Evolutionary conservation across 768 basidiomycete species (phyloP).

Genomic region (Mycena floridula): DNA sequence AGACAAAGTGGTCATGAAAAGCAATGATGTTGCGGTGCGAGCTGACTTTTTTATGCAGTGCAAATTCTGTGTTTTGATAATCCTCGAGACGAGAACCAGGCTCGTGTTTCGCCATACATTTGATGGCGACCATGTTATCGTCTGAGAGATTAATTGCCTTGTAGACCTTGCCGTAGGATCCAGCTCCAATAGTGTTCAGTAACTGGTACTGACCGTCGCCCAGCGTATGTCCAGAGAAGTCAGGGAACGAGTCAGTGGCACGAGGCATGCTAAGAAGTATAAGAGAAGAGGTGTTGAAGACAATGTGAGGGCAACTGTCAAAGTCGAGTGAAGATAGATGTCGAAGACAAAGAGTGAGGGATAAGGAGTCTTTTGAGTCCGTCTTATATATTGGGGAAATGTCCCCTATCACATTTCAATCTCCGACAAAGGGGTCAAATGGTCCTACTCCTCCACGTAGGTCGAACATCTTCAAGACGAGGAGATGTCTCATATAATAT

Average conservation of each 20-base stretch:
- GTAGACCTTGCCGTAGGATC: constrained; percentile 77
- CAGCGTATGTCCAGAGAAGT: constrained; percentile 45
- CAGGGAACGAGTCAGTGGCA: constrained; percentile 39
- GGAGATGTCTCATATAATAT: too few relatives aligned
- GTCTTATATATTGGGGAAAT: too few relatives aligned
- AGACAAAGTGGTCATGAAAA: constrained; percentile 56
- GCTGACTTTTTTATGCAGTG: constrained; percentile 45
- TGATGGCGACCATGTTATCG: constrained; percentile 58
- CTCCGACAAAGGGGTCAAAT: too few relatives aligned
- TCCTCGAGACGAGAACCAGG: constrained; percentile 48
- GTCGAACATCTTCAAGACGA: too few relatives aligned
- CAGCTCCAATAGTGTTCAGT: constrained; percentile 58
- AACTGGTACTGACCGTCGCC: constrained; percentile 58
- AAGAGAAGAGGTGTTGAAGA: too few relatives aligned
- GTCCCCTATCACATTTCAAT: too few relatives aligned
- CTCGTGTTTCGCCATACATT: constrained; percentile 59
- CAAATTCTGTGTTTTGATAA: constrained; percentile 66
- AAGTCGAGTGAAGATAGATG: too few relatives aligned
- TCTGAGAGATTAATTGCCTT: constrained; percentile 49
- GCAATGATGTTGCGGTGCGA: constrained; percentile 62
- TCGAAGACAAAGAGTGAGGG: too few relatives aligned
- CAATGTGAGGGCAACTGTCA: too few relatives aligned
- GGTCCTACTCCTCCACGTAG: too few relatives aligned
- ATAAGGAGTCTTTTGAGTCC: too few relatives aligned
- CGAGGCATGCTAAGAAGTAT: too few relatives aligned